A percentile compares a stretch with the other conserved stretches of the same genome.
Evolutionary conservation across 2,329 filamentous ascomycete species (phyloP).

Genomic region (Botrytis elliptica): DNA sequence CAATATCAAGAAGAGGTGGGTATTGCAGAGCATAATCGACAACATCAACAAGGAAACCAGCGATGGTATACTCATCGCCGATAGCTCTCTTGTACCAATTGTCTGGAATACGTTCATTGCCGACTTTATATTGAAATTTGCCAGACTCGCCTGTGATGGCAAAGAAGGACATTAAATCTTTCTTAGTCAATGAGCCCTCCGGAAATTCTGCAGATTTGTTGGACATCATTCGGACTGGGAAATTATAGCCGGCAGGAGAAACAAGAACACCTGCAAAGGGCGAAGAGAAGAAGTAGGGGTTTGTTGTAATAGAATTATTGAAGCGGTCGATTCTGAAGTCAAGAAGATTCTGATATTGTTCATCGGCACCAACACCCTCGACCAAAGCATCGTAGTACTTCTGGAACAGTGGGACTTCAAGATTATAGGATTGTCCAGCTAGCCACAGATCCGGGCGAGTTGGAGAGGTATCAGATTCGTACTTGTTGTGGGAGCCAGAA

Average conservation of each 20-base stretch:
- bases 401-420: constrained; percentile 11
- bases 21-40: constrained; percentile 42
- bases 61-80: constrained; percentile 42
- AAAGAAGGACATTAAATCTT: constrained; percentile 38
- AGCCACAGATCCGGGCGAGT: constrained; percentile 49
- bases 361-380: constrained; percentile 8
- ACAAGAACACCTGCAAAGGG: constrained; percentile 30
- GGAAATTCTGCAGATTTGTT: constrained; percentile 33
- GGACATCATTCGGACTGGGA: constrained; percentile 33
- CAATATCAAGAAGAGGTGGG: constrained; percentile 48
- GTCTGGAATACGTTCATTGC: constrained; percentile 18
- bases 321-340: constrained; percentile 8
- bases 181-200: constrained; percentile 42
- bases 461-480: constrained; percentile 52
- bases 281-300: constrained; percentile 55
- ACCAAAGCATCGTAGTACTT: constrained; percentile 15
- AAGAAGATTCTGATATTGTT: constrained; percentile 10
- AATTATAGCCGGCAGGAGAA: constrained; percentile 30
- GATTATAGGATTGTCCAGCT: background rate
- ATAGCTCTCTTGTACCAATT: constrained; percentile 18
- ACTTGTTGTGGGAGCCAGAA: constrained; percentile 49
- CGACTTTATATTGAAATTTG: constrained; percentile 20
- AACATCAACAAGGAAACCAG: constrained; percentile 43
- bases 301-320: constrained; percentile 32
- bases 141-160: constrained; percentile 28